These are phyloP conservation scores for Auriscalpium microsporum DNA, from an alignment of 768 basidiomycete genomes.

Conservation along the genomic window DNA sequence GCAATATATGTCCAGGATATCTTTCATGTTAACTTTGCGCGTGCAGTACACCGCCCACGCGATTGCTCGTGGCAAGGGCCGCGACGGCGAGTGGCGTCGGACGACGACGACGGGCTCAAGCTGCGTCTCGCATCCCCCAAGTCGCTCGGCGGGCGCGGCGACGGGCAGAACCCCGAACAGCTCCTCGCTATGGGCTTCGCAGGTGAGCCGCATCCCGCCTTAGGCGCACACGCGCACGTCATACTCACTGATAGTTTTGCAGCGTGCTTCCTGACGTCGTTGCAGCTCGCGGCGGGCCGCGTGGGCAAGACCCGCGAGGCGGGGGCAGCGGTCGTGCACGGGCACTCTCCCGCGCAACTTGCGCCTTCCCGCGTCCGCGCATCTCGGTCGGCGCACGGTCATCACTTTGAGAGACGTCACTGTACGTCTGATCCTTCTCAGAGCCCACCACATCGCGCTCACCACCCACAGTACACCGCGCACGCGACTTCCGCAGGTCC, in stretches of 20 bases:
- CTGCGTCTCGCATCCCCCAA: constrained; percentile 27
- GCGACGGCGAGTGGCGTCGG: constrained; percentile 43
- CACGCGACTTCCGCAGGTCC: constrained; percentile 8
- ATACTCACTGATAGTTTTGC: neutral
- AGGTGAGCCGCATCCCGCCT: constrained; percentile 2
- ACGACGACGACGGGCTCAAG: constrained; percentile 24
- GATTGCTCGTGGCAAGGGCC: constrained; percentile 53
- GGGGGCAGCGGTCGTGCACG: constrained; percentile 1
- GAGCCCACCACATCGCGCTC: neutral
- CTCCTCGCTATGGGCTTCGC: constrained; percentile 24
- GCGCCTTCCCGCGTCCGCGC: neutral
- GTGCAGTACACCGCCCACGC: constrained; percentile 65
- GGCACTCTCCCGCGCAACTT: neutral
- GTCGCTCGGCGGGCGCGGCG: constrained; percentile 28
- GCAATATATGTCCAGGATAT: neutral
- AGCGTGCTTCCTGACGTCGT: constrained; percentile 20
- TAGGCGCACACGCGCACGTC: neutral
- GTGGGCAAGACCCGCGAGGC: neutral
- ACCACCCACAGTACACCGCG: constrained; percentile 6
- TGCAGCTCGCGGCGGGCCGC: constrained; percentile 13
- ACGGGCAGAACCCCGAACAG: constrained; percentile 33
- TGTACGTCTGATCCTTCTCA: too few species aligned
- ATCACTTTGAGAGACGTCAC: constrained; percentile 7
- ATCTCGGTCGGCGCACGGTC: constrained; percentile 1
- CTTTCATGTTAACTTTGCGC: neutral